phyloP scores from a whole-genome alignment of 202 grass and related monocot species.

The Sporobolus alterniflorus region DNA sequence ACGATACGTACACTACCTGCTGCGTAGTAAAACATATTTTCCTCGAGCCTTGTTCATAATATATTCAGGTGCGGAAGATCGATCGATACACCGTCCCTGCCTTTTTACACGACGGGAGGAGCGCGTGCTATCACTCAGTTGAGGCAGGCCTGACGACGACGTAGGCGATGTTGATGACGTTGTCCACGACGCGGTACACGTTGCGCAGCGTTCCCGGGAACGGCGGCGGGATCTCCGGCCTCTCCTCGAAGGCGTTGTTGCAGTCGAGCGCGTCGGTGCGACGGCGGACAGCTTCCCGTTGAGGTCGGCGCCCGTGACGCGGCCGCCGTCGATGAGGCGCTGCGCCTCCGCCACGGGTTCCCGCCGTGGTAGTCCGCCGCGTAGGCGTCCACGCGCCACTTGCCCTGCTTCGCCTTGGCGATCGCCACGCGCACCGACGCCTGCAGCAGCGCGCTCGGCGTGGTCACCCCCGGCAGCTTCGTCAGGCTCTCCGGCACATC shows the following conservation, averaged over 20 bases:
- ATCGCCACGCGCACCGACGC: constrained; percentile 27
- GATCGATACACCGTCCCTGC: constrained; percentile 17
- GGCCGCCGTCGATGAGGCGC: neutral
- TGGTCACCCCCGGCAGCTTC: constrained; percentile 19
- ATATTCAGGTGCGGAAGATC: constrained; percentile 20
- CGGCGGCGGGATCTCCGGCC: constrained; percentile 4
- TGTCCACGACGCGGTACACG: neutral
- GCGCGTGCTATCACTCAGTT: neutral
- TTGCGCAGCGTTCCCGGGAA: neutral
- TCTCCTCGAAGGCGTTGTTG: constrained; percentile 44
- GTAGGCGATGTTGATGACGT: constrained; percentile 25
- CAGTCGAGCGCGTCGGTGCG: constrained; percentile 42
- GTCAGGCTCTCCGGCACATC: constrained; percentile 40
- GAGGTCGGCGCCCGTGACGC: constrained; percentile 1
- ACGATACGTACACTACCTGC: neutral
- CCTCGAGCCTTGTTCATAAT: constrained; percentile 27
- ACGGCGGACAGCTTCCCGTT: constrained; percentile 31
- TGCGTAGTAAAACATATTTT: neutral
- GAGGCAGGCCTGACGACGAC: neutral
- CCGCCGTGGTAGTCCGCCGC: neutral
- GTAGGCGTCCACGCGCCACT: constrained; percentile 16
- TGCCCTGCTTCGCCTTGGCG: constrained; percentile 12
- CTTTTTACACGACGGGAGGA: neutral
- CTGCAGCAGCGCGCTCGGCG: constrained; percentile 20
- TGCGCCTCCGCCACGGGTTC: constrained; percentile 36